Percentiles rank a stretch among this genome's conserved stretches.
Evolutionary conservation across 2,329 filamentous ascomycete genomes (phyloP).

Genomic region (Oidium heveae): DNA sequence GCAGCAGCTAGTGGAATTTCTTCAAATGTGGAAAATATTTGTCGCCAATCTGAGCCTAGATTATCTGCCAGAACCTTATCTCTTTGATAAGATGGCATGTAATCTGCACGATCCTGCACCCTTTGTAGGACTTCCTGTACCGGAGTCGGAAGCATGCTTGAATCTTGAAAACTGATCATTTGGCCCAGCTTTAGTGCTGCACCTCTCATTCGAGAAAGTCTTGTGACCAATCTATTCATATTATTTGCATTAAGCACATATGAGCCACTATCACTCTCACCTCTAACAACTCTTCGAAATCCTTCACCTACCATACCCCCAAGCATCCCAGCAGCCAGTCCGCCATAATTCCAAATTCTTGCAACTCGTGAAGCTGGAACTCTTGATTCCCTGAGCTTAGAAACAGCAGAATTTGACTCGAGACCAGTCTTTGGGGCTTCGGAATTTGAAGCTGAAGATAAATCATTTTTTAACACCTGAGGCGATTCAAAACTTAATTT

Average conservation of each 20-base stretch:
- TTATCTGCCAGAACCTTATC: conserved; percentile 60
- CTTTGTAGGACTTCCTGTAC: conserved; percentile 80
- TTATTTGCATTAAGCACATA: conserved; percentile 72
- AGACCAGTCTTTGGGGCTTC: not conserved
- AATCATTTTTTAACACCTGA: not conserved
- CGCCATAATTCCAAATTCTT: conserved; percentile 82
- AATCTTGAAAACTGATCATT: conserved; percentile 95
- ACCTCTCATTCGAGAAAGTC: conserved; percentile 85
- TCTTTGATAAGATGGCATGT: conserved; percentile 88
- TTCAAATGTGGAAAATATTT: conserved; percentile 62
- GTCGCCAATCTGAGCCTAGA: conserved; percentile 62
- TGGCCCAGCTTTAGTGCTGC: conserved; percentile 93
- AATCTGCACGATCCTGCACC: conserved; percentile 89
- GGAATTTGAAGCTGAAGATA: not conserved
- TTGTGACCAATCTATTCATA: conserved; percentile 78
- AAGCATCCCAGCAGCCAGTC: conserved; percentile 83
- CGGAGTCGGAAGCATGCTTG: conserved; percentile 70
- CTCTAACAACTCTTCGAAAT: conserved; percentile 47
- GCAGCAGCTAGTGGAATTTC: conserved; percentile 85
- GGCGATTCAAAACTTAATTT: too few relatives aligned
- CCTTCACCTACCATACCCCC: conserved; percentile 74
- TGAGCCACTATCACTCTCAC: conserved; percentile 41
- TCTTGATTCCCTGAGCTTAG: conserved; percentile 64
- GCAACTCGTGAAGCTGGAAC: conserved; percentile 75
- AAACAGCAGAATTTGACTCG: conserved; percentile 12